Conservation (phyloP, 2,329 filamentous ascomycete genomes). For the Diplodia intermedia region DNA sequence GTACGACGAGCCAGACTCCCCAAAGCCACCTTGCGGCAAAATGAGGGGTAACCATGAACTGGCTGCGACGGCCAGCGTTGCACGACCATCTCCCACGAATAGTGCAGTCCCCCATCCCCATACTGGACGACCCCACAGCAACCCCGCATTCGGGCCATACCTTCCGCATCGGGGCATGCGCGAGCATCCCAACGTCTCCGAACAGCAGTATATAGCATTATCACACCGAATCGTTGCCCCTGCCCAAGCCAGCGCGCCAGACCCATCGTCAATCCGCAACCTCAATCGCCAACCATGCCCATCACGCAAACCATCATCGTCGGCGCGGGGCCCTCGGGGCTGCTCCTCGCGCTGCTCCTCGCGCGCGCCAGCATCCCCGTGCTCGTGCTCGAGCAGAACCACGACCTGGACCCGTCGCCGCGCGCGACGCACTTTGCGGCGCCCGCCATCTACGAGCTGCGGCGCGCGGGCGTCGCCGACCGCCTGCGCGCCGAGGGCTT, state of each 20-base stretch:
- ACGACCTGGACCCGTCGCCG: conserved; percentile 61
- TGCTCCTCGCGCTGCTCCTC: conserved; percentile 54
- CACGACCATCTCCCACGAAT: neutral
- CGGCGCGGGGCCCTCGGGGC: conserved; percentile 43
- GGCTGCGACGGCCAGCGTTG: neutral
- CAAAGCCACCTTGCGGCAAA: neutral
- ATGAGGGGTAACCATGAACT: neutral
- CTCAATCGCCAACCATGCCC: neutral
- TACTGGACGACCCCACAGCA: neutral
- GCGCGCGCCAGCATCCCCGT: conserved; percentile 57
- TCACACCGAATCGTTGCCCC: too few relatives aligned
- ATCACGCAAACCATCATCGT: conserved; percentile 36
- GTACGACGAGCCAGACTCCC: too few relatives aligned
- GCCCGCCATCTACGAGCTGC: conserved; percentile 61
- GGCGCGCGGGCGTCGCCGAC: conserved; percentile 62
- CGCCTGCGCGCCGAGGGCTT: conserved; percentile 51
- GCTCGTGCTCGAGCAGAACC: conserved; percentile 60
- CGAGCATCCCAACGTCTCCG: neutral
- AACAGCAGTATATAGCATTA: neutral
- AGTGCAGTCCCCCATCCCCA: neutral
- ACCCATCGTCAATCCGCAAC: too few relatives aligned
- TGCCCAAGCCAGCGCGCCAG: too few relatives aligned
- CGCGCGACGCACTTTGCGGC: conserved; percentile 66
- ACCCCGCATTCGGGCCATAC: neutral
- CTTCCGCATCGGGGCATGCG: neutral